These are phyloP conservation scores for Raddia distichophylla DNA, from an alignment of 176 grass and related monocot genomes.

Conservation along the genomic window DNA sequence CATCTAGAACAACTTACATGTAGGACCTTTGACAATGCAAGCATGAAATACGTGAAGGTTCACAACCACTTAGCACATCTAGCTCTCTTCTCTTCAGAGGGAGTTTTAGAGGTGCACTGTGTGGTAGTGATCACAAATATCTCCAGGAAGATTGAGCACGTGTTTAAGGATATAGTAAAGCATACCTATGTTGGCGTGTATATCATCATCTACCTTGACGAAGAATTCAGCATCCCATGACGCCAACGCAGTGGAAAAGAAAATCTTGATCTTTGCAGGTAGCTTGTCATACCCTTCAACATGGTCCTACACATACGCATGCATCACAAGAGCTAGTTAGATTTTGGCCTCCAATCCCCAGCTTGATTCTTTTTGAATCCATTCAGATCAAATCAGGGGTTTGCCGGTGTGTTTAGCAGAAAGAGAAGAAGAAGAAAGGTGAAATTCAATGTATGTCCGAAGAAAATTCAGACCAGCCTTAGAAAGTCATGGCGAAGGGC, in stretches of 20 bases:
- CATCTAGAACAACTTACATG: no score
- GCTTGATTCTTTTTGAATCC: no score
- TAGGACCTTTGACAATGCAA: no score
- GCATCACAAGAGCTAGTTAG: not conserved
- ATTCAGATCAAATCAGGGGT: constrained; percentile 4
- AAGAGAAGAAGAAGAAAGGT: not conserved
- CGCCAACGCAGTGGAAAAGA: constrained; percentile 79
- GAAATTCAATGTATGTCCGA: not conserved
- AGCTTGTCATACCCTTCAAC: constrained; percentile 95
- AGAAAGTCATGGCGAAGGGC: constrained; percentile 82
- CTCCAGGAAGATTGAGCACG: no score
- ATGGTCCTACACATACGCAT: constrained; percentile 62
- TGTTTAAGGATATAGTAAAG: no score
- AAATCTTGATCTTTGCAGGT: constrained; percentile 94
- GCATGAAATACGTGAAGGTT: no score
- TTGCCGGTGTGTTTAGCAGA: not conserved
- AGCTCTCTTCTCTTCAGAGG: no score
- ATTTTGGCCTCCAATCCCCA: no score
- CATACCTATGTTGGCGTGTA: no score
- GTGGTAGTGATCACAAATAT: no score
- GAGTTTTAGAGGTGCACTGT: no score
- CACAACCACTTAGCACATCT: no score
- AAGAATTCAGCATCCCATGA: constrained; percentile 97
- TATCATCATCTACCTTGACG: constrained; percentile 99
- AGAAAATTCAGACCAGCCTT: constrained; percentile 63